Base-by-base conservation (phyloP, 495 filamentous ascomycete species). In the Chaetomium cochliodes region DNA sequence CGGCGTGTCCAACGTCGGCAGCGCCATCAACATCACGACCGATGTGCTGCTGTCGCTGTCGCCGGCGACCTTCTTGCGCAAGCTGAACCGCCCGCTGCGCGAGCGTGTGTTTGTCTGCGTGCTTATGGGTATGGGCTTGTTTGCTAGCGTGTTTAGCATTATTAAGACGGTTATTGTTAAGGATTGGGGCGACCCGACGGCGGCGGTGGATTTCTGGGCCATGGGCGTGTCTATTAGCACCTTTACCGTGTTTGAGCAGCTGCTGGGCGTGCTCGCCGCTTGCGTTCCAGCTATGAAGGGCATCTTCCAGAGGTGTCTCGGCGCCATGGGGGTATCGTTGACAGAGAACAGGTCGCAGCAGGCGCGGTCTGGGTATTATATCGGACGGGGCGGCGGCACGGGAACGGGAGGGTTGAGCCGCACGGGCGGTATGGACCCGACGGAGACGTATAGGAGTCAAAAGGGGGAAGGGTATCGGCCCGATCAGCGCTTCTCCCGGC, bases 101-200 rank as follows among this genome's bases (percentile, higher is more conserved):
- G 70, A 73, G 59, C 58, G 70, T 20, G n/a, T 70, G 2, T 69
- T 73, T 63, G 69, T 73, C 20, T 73, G 69, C 60, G 53, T 67
- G 26, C 51, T 73, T 8, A 73, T 73, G 71, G 71, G 66, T 46
- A 68, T 73, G 57, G 71, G 71, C 51, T 41, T 73, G 54, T 64
- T 73, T 8, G 71, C 69, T 13, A 67, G 64, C 18, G 60, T 65
- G 0, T 65, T 62, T 13, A 63, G 57, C 52, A 66, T 73, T 54
- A 47, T 68, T 55, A 73, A 73, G 63, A 73, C 71, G 26, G 63
- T 70, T n/a, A 64, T 66, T 8, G 55, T 73, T 18, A 61, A 67
- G 37, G 51, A 58, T n/a, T 73, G 58, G 44, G 62, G 65, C 30
- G 57, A 70, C 25, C 61, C 64, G 20, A 28, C 33, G 8, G 18